These are phyloP conservation scores for Zoysia matrella DNA, from an alignment of 202 grass and related monocot genomes.

Conservation along the genomic window DNA sequence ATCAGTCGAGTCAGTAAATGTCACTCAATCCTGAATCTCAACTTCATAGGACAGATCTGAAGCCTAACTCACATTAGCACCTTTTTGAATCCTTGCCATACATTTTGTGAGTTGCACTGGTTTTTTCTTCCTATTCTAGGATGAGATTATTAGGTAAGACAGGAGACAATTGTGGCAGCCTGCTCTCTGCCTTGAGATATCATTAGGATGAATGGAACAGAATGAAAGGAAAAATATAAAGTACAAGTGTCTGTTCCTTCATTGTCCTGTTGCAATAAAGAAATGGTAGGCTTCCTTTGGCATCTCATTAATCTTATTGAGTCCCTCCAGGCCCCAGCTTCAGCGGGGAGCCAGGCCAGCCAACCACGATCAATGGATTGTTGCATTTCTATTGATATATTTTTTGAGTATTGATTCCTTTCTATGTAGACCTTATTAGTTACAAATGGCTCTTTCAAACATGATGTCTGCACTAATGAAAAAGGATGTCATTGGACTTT, in stretches of 20 bases:
- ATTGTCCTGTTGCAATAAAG: constrained; percentile 36
- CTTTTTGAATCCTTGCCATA: constrained; percentile 21
- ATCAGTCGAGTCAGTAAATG: constrained; percentile 11
- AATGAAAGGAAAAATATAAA: constrained; percentile 39
- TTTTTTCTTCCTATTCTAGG: constrained; percentile 6
- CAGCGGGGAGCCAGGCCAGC: constrained; percentile 15
- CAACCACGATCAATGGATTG: constrained; percentile 35
- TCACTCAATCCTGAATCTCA: neutral
- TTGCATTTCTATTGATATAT: constrained; percentile 35
- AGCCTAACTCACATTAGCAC: neutral
- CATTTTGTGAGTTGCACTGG: constrained; percentile 12
- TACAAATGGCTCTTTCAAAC: constrained; percentile 39
- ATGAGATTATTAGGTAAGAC: constrained; percentile 19
- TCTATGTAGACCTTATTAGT: neutral
- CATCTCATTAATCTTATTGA: constrained; percentile 39
- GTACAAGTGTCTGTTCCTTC: constrained; percentile 40
- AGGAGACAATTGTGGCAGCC: constrained; percentile 13
- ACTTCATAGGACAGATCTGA: constrained; percentile 22
- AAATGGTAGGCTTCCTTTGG: constrained; percentile 36
- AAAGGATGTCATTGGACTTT: neutral
- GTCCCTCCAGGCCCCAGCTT: constrained; percentile 24
- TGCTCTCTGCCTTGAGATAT: constrained; percentile 13
- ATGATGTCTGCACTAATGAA: constrained; percentile 8
- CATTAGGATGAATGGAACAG: constrained; percentile 21
- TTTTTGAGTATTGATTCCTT: constrained; percentile 23